Evolutionary conservation across 805 yeast species (phyloP).

Genomic region (Saccharomycopsis selenospora): DNA sequence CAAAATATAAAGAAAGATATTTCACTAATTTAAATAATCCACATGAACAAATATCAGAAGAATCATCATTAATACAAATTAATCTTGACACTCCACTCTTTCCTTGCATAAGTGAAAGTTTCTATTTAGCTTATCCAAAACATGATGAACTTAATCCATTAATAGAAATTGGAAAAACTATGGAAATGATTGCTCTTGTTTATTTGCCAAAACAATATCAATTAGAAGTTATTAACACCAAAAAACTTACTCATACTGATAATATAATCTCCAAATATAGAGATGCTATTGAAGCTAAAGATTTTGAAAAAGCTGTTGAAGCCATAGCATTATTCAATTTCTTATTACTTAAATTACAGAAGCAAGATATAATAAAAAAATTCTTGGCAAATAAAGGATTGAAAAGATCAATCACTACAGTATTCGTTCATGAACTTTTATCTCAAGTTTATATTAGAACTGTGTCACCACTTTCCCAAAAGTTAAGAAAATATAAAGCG

Average conservation of each 20-base stretch:
- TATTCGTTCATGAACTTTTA: constrained; percentile 58
- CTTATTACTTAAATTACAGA: constrained; percentile 32
- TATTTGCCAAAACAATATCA: constrained; percentile 35
- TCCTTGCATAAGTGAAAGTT: constrained; percentile 45
- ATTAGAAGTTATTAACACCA: constrained; percentile 30
- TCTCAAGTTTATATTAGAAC: constrained; percentile 69
- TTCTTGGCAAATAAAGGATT: constrained; percentile 27
- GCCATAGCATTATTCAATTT: constrained; percentile 39
- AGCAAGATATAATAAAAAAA: constrained; percentile 27
- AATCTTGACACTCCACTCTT: constrained; percentile 29
- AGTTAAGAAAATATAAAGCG: constrained; percentile 66
- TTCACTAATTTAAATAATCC: neutral
- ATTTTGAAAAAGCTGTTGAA: constrained; percentile 27
- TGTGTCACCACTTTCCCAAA: constrained; percentile 65
- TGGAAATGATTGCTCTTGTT: constrained; percentile 36
- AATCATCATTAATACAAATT: constrained; percentile 12
- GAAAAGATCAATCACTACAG: constrained; percentile 31
- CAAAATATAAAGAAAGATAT: neutral
- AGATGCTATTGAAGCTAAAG: constrained; percentile 28
- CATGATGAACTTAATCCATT: constrained; percentile 55
- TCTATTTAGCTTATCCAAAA: constrained; percentile 42
- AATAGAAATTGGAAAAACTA: constrained; percentile 48
- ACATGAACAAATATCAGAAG: neutral
- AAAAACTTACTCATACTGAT: constrained; percentile 28
- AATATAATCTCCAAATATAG: constrained; percentile 33